These are phyloP conservation scores for Yarrowia keelungensis DNA, from an alignment of 805 yeast species.

Conservation along the genomic window DNA sequence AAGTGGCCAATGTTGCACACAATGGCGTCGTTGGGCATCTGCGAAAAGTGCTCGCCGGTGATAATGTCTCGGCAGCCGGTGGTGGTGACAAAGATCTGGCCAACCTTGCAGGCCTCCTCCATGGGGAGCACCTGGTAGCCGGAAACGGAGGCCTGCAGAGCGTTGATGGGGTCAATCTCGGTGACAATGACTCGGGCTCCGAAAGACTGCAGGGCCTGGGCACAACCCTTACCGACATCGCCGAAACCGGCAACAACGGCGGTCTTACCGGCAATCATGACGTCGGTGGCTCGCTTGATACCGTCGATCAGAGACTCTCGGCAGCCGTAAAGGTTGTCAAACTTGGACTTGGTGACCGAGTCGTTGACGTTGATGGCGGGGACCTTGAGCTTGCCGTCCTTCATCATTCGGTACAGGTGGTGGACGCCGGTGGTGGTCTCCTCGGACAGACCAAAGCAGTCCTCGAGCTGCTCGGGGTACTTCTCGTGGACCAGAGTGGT, in stretches of 20 bases:
- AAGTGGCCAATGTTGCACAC: constrained; percentile 99
- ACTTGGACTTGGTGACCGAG: constrained; percentile 98
- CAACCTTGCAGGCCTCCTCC: constrained; percentile 89
- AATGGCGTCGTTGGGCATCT: constrained; percentile 99
- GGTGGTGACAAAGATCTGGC: constrained; percentile 98
- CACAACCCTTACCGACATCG: constrained; percentile 99
- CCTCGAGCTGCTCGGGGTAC: constrained; percentile 96
- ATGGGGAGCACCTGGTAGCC: constrained; percentile 97
- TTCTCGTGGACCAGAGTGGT: constrained; percentile 96
- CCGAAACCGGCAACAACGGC: constrained; percentile 99
- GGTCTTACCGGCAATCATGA: constrained; percentile 99
- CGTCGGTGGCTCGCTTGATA: constrained; percentile 99
- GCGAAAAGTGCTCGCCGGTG: constrained; percentile 81
- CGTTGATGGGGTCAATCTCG: constrained; percentile 98
- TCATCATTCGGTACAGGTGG: constrained; percentile 95
- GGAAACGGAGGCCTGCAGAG: constrained; percentile 98
- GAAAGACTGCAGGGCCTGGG: constrained; percentile 97
- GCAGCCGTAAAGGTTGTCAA: constrained; percentile 99
- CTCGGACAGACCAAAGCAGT: constrained; percentile 95
- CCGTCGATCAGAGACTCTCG: constrained; percentile 98
- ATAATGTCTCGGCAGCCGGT: constrained; percentile 99
- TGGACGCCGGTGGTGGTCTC: constrained; percentile 99
- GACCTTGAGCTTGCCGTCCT: constrained; percentile 86
- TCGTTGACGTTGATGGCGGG: constrained; percentile 99
- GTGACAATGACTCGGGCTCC: constrained; percentile 98